A percentile compares a stretch with the other conserved stretches of the same genome.
These are phyloP conservation scores for Aristolochia californica DNA, from an alignment of 164 flowering plant species.

Conservation along the genomic window DNA sequence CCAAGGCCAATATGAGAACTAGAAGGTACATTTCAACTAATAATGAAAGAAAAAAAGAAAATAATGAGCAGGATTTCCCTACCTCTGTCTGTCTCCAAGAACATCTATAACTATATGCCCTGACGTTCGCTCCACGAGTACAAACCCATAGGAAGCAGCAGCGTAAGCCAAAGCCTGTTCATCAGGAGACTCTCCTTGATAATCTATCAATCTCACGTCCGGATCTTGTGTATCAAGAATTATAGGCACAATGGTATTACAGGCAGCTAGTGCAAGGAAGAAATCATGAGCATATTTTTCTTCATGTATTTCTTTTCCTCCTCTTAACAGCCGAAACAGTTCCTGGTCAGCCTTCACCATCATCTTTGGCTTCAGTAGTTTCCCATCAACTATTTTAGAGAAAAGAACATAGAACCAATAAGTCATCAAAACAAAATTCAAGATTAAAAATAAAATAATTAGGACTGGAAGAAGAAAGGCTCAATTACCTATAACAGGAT, in stretches of 20 bases:
- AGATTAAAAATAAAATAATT: background rate
- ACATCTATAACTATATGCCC: constrained; percentile 77
- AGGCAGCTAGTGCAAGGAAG: constrained; percentile 90
- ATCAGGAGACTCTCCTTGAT: constrained; percentile 99
- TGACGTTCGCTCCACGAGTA: constrained; percentile 89
- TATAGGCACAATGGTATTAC: constrained; percentile 95
- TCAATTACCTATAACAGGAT: constrained; percentile 45
- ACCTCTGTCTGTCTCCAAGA: constrained; percentile 26
- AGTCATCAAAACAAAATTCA: background rate
- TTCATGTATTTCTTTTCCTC: constrained; percentile 28
- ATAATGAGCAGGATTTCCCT: no score
- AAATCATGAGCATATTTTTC: constrained; percentile 51
- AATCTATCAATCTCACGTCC: constrained; percentile 50
- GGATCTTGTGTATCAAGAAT: constrained; percentile 50
- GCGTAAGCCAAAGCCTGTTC: constrained; percentile 98
- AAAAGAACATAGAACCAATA: background rate
- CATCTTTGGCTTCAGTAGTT: constrained; percentile 68
- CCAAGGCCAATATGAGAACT: no score
- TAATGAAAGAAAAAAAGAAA: no score
- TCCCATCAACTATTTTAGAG: constrained; percentile 44
- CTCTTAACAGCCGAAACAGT: constrained; percentile 38
- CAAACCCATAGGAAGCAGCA: constrained; percentile 89
- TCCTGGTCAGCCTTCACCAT: constrained; percentile 56
- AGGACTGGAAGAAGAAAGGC: background rate
- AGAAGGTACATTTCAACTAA: no score